Conservation (phyloP, 441 rosid species). For the Populus trichocarpa region DNA sequence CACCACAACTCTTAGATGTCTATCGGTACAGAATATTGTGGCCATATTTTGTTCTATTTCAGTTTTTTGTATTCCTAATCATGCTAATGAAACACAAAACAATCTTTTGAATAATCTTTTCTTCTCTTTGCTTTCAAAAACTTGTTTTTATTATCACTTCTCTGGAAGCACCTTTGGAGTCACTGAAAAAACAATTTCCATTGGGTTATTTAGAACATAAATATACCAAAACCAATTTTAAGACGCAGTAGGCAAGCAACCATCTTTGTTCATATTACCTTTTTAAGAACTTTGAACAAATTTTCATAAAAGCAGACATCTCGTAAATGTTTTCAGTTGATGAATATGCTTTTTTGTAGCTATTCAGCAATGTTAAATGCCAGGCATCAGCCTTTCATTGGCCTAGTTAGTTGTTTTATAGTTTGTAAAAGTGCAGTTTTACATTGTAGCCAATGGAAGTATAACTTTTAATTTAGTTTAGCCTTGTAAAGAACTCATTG, state of each 20-base stretch:
- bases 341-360: neutral
- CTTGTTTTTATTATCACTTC: neutral
- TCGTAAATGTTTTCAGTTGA: neutral
- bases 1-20: neutral
- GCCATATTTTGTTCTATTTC: neutral
- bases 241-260: neutral
- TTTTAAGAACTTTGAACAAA: neutral
- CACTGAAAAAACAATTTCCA: neutral
- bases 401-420: neutral
- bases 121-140: neutral
- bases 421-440: neutral
- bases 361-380: neutral
- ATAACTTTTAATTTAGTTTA: neutral
- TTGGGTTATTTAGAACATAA: neutral
- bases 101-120: neutral
- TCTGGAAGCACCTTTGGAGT: neutral
- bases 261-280: neutral
- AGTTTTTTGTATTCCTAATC: neutral
- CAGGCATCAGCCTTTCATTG: neutral
- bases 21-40: neutral
- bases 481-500: neutral
- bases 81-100: neutral
- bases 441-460: neutral
- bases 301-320: neutral
- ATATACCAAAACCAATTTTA: neutral